Conservation (phyloP, 2,329 filamentous ascomycete genomes). For the Falciphora oryzae region DNA sequence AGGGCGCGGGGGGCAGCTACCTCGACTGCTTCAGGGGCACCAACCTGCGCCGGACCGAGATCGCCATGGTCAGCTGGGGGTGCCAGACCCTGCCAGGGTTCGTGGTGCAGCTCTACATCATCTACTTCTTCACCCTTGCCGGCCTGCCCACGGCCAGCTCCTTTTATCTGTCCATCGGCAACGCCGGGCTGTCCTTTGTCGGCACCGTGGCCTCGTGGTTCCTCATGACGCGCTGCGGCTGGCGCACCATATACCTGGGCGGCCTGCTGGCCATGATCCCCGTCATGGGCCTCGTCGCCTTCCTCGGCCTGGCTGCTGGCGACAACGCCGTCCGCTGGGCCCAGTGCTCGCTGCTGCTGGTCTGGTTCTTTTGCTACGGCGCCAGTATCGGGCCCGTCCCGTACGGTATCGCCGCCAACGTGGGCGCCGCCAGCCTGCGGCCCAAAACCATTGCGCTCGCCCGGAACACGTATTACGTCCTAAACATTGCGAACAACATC, state of each 20-base stretch:
- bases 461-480: slow-evolving; percentile 24
- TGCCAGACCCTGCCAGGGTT: slow-evolving; percentile 26
- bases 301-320: slow-evolving; percentile 11
- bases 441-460: slow-evolving; percentile 27
- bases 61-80: slow-evolving; percentile 34
- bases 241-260: slow-evolving; percentile 15
- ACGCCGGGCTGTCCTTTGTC: slow-evolving; percentile 19
- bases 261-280: slow-evolving; percentile 13
- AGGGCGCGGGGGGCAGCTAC: slow-evolving; percentile 41
- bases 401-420: slow-evolving; percentile 29
- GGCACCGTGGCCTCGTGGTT: slow-evolving; percentile 13
- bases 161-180: slow-evolving; percentile 29
- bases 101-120: slow-evolving; percentile 29
- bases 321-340: neutral
- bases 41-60: slow-evolving; percentile 48
- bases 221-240: slow-evolving; percentile 14
- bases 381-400: slow-evolving; percentile 32
- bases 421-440: slow-evolving; percentile 28
- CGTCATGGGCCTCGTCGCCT: slow-evolving; percentile 18
- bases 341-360: slow-evolving; percentile 49
- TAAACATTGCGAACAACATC: slow-evolving; percentile 19
- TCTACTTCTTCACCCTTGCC: slow-evolving; percentile 17
- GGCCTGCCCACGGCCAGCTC: slow-evolving; percentile 24
- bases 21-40: slow-evolving; percentile 43
- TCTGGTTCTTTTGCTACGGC: slow-evolving; percentile 35